Base-by-base conservation (phyloP, 2,329 filamentous ascomycete species). In the Chrysoporthe austroafricana region DNA sequence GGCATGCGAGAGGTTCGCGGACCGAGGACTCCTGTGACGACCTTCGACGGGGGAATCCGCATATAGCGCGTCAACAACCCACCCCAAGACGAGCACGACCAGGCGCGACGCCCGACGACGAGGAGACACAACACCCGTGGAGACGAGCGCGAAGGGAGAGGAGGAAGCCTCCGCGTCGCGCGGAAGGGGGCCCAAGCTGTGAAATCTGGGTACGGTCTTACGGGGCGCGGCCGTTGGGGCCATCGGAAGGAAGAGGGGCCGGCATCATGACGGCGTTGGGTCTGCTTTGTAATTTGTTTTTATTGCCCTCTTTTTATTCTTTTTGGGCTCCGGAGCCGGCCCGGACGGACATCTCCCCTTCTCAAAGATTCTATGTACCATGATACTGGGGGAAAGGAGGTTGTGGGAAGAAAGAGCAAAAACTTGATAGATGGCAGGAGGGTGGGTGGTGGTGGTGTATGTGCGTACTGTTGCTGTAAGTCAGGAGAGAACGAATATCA, bases 221-320 rank as follows among this genome's bases (percentile, higher is more conserved):
- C 26, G 21, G 39, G 54, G 26, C 21, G 60, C 54, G 54, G 39
- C 39, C 54, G 34, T 62, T 52, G 26, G 44, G 56, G 36, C 6
- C 36, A n/a, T 21, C 26, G 32, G 34, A 3, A 3, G 36, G 34
- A 3, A 3, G 36, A 3, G 36, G 4, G n/a, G n/a, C n/a, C n/a
- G n/a, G n/a, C 57, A 68, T 68, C 32, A 57, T 61, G 59, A 44
- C 44, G 66, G 66, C 66, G 66, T 68, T 68, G 11, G 26, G 66
- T 57, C 54, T 57, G 54, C 7, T 61, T 61, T 46, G 26, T 26
- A 26, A 26, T 32, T 36, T 42, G 9, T 63, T 43, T 11, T n/a
- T 46, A 9, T 34, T 34, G 2, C 8, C n/a, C 62, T 66, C 42
- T 21, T 44, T 44, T 39, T 32, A 1, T 43, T 16, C 48, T 60